Percentiles rank a stretch among this genome's conserved stretches.
Conservation (phyloP, 495 filamentous ascomycete genomes). For the Margaritispora aquatica region DNA sequence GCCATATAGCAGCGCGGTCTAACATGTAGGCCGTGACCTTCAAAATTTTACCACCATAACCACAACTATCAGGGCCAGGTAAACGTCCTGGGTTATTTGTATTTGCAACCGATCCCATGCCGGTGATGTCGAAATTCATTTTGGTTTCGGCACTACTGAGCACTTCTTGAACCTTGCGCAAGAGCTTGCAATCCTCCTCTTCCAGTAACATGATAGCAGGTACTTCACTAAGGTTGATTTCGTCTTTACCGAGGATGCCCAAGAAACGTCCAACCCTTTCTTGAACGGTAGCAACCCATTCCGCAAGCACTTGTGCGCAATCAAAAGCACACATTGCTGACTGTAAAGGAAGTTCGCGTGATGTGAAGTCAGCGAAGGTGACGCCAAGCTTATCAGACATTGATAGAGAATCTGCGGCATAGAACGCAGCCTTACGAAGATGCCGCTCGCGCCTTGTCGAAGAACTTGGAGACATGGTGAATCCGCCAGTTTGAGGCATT, state of each 20-base stretch:
- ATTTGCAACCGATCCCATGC: conserved; percentile 42
- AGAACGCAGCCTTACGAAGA: conserved; percentile 88
- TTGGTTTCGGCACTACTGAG: conserved; percentile 74
- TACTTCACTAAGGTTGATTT: conserved; percentile 68
- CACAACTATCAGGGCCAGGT: conserved; percentile 55
- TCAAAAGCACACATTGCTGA: conserved; percentile 93
- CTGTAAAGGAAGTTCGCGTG: conserved; percentile 86
- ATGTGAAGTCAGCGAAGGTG: conserved; percentile 79
- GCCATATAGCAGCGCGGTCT: conserved; percentile 7
- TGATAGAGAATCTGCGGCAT: conserved; percentile 85
- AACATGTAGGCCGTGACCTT: conserved; percentile 76
- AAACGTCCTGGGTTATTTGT: conserved; percentile 43
- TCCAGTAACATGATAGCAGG: conserved; percentile 86
- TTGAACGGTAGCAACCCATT: conserved; percentile 94
- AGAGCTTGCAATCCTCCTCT: conserved; percentile 83
- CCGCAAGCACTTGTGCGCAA: conserved; percentile 92
- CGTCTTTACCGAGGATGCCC: conserved; percentile 78
- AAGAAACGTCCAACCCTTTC: conserved; percentile 86
- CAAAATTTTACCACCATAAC: conserved; percentile 82
- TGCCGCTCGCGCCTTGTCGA: conserved; percentile 71
- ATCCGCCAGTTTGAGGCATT: conserved; percentile 25
- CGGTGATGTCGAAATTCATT: conserved; percentile 51
- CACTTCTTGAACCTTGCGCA: conserved; percentile 79
- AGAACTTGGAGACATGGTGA: conserved; percentile 13
- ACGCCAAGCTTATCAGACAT: conserved; percentile 86